phyloP scores from a whole-genome alignment of 2,329 filamentous ascomycete species.

The Herpotrichia juniperi region DNA sequence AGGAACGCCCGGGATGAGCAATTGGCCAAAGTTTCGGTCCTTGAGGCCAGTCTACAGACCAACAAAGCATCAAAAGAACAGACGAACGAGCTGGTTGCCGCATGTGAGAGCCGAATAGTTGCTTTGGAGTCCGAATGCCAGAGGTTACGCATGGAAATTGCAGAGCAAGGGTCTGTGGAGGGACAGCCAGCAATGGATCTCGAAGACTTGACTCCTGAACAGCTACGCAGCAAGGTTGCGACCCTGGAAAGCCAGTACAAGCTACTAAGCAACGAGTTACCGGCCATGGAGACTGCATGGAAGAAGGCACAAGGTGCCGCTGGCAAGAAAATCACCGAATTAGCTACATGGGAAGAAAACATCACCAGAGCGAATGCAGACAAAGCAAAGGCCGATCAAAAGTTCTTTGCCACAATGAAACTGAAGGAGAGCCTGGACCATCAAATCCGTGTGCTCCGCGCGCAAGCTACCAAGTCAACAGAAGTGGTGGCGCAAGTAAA shows the following conservation, averaged over 20 bases:
- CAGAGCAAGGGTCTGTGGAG: slow-evolving; percentile 47
- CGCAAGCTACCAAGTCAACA: slow-evolving; percentile 86
- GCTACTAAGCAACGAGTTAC: slow-evolving; percentile 84
- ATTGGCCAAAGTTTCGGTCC: slow-evolving; percentile 77
- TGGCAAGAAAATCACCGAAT: slow-evolving; percentile 84
- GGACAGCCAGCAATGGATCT: slow-evolving; percentile 48
- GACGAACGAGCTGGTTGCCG: slow-evolving; percentile 78
- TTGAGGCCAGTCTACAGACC: slow-evolving; percentile 80
- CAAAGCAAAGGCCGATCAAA: slow-evolving; percentile 96
- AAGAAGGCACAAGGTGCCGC: slow-evolving; percentile 86
- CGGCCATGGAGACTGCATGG: slow-evolving; percentile 88
- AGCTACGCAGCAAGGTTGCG: slow-evolving; percentile 74
- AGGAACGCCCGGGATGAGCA: slow-evolving; percentile 85
- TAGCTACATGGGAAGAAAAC: slow-evolving; percentile 77
- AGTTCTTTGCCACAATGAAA: slow-evolving; percentile 96
- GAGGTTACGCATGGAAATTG: slow-evolving; percentile 65
- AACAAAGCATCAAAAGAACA: slow-evolving; percentile 73
- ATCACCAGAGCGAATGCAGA: slow-evolving; percentile 77
- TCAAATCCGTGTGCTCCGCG: slow-evolving; percentile 78
- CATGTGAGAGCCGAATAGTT: slow-evolving; percentile 79
- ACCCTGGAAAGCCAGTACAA: slow-evolving; percentile 80
- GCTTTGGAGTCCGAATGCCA: slow-evolving; percentile 84
- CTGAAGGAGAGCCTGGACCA: slow-evolving; percentile 83
- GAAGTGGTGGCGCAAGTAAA: slow-evolving; percentile 95
- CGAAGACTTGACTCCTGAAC: slow-evolving; percentile 68